Base-by-base conservation (phyloP, 1,139 yeast species). In the Sugiyamaella pinicola region DNA sequence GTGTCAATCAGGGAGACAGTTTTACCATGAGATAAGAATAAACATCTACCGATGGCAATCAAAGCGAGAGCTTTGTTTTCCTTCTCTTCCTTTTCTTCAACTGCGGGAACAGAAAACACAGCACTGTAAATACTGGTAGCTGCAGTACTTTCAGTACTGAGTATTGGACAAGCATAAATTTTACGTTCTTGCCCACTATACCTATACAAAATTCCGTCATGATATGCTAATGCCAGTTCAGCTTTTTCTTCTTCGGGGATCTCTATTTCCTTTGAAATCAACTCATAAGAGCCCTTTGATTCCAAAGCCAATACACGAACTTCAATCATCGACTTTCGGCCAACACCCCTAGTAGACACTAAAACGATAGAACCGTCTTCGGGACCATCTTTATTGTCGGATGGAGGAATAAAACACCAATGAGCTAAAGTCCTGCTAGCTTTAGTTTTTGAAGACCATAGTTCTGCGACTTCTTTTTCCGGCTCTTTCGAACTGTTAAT, bases 1-100 rank as follows among this genome's bases (percentile, higher is more conserved):
- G 76, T 65, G 59, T 79, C 82, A 33, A 79, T 58, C 10, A 78
- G 63, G 53, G 64, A 68, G 1, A 74, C 56, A 19, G 61, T 65
- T 19, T 67, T 65, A 17, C 68, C 69, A 13, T 66, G 61, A 1
- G 76, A 68, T n/a, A 78, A 54, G 19, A 75, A 57, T 5, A 76
- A 56, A 56, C 77, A 71, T 21, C 61, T 55, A 5, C 64, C 68
- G 39, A 66, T 46, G 1, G 70, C 64, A 8, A 65, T 38, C n/a
- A 79, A 52, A 76, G 33, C 6, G n/a, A 49, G 31, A n/a, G 47
- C 39, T 4, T 15, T 24, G 28, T 42, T 18, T 48, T 35, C 13
- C 26, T 35, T 29, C 26, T 17, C 28, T 2, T 38, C 49, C 8
- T 44, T 50, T 10, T 31, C 47, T 9, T 38, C 51, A 37, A 28